Base-by-base conservation (phyloP, 1,139 yeast species). In the Sugiyamaella castrensis region DNA sequence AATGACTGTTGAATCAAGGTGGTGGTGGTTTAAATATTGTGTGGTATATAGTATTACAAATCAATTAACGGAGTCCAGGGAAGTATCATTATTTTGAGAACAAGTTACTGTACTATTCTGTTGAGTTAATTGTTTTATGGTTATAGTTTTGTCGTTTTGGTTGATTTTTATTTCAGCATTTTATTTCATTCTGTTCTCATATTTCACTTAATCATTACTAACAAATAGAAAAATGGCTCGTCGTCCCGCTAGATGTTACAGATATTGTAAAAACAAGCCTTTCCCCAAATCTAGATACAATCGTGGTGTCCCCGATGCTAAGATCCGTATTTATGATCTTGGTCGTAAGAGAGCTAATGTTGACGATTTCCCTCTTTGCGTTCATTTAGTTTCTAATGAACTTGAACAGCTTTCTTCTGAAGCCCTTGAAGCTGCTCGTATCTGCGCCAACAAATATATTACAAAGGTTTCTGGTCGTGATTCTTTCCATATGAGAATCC, bases 241-340 rank as follows among this genome's bases (percentile, higher is more conserved):
- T 82, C 92, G 98, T 87, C 98, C 98, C 79, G 98, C 98, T 84
- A 88, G 98, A 85, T 92, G 98, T 84, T 92, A 92, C 96, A 89
- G 98, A 83, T 92, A 91, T 95, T 94, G 96, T 85, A 92, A 94
- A 88, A 94, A 94, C 96, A 92, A 92, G 84, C 98, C 99, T 71
- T 92, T 82, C 88, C 99, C 99, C 81, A 92, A 92, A 85, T 91
- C 98, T 71, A 88, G 98, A 80, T 92, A 89, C 89, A 92, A 92
- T 89, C 91, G 99, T 85, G 98, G 97, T 81, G 99, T 92, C 74
- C 99, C 99, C 79, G 98, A 92, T 79, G 83, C 98, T 69, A 92
- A 92, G 87, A 89, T 92, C 76, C 87, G 98, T 81, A 89, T 94
- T 78, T 92, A 86, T 77, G 98, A 92, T 79, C 84, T 92, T 73